A percentile compares a stretch with the other conserved stretches of the same genome.
phyloP scores from a whole-genome alignment of 768 basidiomycete genomes.

The Leccinellum albellum region DNA sequence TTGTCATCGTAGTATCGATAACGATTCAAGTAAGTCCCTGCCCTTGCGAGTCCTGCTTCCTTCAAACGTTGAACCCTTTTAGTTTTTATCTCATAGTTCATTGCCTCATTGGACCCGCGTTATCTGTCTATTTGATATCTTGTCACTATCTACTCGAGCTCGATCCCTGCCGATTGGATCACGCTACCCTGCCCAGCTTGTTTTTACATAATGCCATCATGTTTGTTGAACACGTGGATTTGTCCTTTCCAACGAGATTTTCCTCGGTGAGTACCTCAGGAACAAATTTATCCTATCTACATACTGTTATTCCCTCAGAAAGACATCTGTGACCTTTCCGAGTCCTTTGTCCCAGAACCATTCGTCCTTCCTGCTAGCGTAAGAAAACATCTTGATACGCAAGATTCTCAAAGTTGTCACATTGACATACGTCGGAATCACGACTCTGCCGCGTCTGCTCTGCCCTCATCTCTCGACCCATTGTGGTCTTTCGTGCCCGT shows the following conservation, averaged over 20 bases:
- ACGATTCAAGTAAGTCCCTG: constrained; percentile 23
- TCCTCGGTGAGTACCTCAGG: constrained; percentile 7
- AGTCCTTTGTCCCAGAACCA: background rate
- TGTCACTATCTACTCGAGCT: background rate
- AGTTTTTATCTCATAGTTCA: constrained; percentile 14
- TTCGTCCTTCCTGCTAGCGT: background rate
- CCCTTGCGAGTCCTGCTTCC: background rate
- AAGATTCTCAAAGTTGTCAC: too few relatives aligned
- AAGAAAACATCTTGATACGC: too few relatives aligned
- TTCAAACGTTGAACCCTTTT: background rate
- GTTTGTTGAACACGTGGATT: background rate
- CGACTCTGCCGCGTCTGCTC: too few relatives aligned
- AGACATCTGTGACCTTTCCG: background rate
- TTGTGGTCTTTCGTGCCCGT: background rate
- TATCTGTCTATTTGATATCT: background rate
- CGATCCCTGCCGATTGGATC: background rate
- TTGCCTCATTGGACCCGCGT: background rate
- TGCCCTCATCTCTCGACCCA: too few relatives aligned
- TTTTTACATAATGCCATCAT: constrained; percentile 4
- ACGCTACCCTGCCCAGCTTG: background rate
- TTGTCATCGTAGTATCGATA: constrained; percentile 14
- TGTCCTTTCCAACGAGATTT: background rate
- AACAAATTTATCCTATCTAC: background rate
- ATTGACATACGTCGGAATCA: too few relatives aligned
- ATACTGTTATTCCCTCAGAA: background rate